Conservation (phyloP, 768 basidiomycete species). For the Russula olivacea region DNA sequence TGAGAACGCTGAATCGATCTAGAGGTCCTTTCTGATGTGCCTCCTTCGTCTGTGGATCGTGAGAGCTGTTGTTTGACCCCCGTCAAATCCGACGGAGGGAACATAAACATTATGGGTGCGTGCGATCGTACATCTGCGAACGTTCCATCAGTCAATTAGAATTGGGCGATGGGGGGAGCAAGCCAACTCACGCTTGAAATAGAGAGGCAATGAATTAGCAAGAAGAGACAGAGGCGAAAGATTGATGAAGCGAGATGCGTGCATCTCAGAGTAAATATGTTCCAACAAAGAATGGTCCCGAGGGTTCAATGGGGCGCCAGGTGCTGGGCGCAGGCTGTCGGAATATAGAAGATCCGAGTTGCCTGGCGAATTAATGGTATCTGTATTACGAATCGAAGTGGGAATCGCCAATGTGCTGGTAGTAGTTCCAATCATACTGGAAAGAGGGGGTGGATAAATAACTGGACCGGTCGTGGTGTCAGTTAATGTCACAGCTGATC, state of each 20-base stretch:
- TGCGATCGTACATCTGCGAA: conserved; percentile 57
- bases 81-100: conserved; percentile 40
- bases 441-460: conserved; percentile 2
- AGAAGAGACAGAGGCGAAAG: conserved; percentile 56
- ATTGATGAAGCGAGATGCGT: conserved; percentile 64
- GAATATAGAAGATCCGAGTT: not conserved
- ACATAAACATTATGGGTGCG: conserved; percentile 53
- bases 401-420: conserved; percentile 5
- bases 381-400: conserved; percentile 4
- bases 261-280: conserved; percentile 61
- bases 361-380: not conserved
- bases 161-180: not conserved
- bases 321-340: not conserved
- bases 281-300: conserved; percentile 62
- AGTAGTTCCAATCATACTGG: not conserved
- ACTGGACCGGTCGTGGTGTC: not conserved
- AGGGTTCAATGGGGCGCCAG: conserved; percentile 39
- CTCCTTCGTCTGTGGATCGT: not conserved
- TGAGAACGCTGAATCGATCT: not conserved
- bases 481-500: not conserved
- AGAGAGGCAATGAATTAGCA: conserved; percentile 47
- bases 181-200: conserved; percentile 51
- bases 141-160: not conserved
- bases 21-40: not conserved
- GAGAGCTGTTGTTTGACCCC: not conserved